Evolutionary conservation across 148 eudicot species (phyloP).

Genomic region (Limonium bicolor): DNA sequence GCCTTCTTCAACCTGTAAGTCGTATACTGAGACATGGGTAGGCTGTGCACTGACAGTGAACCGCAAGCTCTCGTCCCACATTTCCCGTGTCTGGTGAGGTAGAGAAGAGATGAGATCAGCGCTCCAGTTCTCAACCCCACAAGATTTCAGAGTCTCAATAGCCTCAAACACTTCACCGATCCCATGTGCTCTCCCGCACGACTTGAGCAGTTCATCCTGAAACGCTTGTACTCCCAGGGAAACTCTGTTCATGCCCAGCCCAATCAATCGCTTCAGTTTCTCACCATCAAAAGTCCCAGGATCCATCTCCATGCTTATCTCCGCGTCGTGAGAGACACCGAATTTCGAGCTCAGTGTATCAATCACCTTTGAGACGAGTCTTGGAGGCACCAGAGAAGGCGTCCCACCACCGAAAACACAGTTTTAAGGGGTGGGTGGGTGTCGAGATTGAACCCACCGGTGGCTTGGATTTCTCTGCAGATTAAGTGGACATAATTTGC

Average conservation of each 20-base stretch:
- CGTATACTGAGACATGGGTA: constrained; percentile 78
- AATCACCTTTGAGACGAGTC: constrained; percentile 45
- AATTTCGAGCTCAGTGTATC: constrained; percentile 35
- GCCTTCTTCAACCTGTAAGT: constrained; percentile 82
- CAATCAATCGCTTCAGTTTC: constrained; percentile 41
- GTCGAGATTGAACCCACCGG: constrained; percentile 11
- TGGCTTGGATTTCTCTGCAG: constrained; percentile 56
- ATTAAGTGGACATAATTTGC: constrained; percentile 40
- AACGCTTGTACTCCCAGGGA: constrained; percentile 92
- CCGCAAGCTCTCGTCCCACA: constrained; percentile 90
- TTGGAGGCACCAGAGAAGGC: constrained; percentile 85
- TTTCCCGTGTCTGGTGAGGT: constrained; percentile 67
- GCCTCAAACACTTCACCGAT: constrained; percentile 62
- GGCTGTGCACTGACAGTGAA: constrained; percentile 55
- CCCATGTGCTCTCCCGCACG: constrained; percentile 96
- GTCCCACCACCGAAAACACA: constrained; percentile 94
- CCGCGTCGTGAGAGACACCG: constrained; percentile 49
- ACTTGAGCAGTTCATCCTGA: constrained; percentile 70
- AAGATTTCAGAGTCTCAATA: constrained; percentile 46
- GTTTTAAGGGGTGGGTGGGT: constrained; percentile 71
- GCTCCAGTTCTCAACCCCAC: constrained; percentile 83
- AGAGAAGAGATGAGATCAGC: constrained; percentile 89
- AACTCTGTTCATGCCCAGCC: constrained; percentile 78
- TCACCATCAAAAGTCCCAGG: constrained; percentile 72
- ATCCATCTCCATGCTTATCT: constrained; percentile 93